Evolutionary conservation across 106 monocot genomes (phyloP).

Genomic region (Phalaenopsis aphrodite): DNA sequence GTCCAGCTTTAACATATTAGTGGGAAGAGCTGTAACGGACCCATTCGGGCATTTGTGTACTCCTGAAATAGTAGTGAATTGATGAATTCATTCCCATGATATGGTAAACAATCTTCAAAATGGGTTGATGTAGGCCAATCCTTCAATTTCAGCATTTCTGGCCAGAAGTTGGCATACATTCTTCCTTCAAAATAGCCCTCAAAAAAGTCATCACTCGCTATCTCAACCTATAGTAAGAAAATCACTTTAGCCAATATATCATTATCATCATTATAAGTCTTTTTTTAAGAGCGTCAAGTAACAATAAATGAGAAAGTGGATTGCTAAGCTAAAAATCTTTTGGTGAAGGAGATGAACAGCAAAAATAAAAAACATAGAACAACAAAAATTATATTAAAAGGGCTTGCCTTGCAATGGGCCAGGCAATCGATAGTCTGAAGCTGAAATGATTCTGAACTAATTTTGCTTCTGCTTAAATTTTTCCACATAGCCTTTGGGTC

Average conservation of each 20-base stretch:
- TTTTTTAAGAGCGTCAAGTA: background rate
- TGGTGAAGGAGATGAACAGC: background rate
- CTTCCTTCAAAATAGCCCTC: slow-evolving; percentile 52
- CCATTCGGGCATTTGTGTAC: slow-evolving; percentile 49
- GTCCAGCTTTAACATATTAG: slow-evolving; percentile 38
- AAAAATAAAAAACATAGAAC: background rate
- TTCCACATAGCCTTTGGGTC: slow-evolving; percentile 51
- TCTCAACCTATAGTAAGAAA: slow-evolving; percentile 43
- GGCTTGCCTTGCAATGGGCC: slow-evolving; percentile 54
- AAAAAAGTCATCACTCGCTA: slow-evolving; percentile 43
- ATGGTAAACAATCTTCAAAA: slow-evolving; percentile 63
- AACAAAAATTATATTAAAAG: background rate
- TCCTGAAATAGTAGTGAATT: slow-evolving; percentile 50
- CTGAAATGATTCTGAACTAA: slow-evolving; percentile 8
- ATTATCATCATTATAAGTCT: background rate
- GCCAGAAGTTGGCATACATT: slow-evolving; percentile 53
- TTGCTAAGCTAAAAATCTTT: background rate
- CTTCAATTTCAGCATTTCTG: slow-evolving; percentile 73
- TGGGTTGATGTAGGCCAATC: slow-evolving; percentile 59
- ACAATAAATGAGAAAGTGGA: background rate
- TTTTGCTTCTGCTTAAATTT: slow-evolving; percentile 18
- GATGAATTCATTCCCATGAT: slow-evolving; percentile 47
- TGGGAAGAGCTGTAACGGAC: slow-evolving; percentile 34
- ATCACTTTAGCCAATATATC: background rate
- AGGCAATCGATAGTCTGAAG: slow-evolving; percentile 64